Base-by-base conservation (phyloP, 768 basidiomycete genomes). In the Boletellus emodensis region DNA sequence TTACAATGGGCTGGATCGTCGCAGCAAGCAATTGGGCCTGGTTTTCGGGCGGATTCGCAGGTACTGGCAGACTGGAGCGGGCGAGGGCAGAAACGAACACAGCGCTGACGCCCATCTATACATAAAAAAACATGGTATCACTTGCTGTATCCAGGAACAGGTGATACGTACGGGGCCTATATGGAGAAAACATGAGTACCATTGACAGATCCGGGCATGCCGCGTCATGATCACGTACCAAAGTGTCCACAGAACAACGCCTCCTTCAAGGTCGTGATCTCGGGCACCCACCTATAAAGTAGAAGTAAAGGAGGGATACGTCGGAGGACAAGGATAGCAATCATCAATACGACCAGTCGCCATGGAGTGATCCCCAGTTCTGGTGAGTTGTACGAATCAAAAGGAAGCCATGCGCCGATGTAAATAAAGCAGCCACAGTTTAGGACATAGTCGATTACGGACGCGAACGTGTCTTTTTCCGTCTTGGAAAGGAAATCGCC, bases 241-340 rank as follows among this genome's bases (percentile, higher is more conserved):
- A 95, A 97, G 72, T 96, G 94, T 3, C 95, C 95, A 5, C 80
- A 82, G 64, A 98, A 96, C 5, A 93, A 55, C 0, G 95, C 94
- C 69, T 97, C 92, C 40, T 80, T 76, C 84, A 91, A 89, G 18
- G 80, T 83, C 35, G 69, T 66, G 57, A 97, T 89, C 66, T 97
- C 94, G 0, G 94, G 95, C 13, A 96, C 80, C 78, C 83, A 90
- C 53, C 71, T 80, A 60, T 94, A 94, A 2, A 96, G 72, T 3
- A 82, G 59, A 46, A 96, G 68, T 40, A 97, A 74, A 13, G 81
- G 71, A 0, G 94, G 94, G 24, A 97, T 83, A 13, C 95, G 79
- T 22, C 96, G 82, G 32, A 97, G 65, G 8, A 82, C 56, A 40
- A 96, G 70, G 42, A 96, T 83, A 2, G 72, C 70, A 35, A 93